These are phyloP conservation scores for Euphorbia corollata DNA, from an alignment of 441 rosid species.

Conservation along the genomic window DNA sequence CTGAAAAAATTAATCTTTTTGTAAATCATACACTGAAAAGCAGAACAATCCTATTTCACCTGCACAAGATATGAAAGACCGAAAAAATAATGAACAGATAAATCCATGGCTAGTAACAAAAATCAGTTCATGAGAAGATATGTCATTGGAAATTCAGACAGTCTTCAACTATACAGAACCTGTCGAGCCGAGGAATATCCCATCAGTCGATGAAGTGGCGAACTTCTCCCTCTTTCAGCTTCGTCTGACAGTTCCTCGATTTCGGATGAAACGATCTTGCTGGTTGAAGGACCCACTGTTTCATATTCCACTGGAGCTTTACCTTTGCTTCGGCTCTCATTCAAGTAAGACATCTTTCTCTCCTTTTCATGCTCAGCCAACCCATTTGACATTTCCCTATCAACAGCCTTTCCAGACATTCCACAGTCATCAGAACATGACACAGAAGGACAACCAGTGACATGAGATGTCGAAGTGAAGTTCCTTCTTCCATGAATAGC, in stretches of 20 bases:
- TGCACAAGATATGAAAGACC: too few relatives aligned
- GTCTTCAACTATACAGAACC: conserved; percentile 26
- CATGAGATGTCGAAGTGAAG: conserved; percentile 31
- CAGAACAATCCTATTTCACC: background rate
- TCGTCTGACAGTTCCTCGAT: conserved; percentile 33
- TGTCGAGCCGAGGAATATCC: conserved; percentile 71
- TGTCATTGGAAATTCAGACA: background rate
- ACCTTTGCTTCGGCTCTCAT: conserved; percentile 25
- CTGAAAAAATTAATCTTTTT: too few relatives aligned
- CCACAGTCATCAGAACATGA: conserved; percentile 42
- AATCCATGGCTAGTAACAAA: too few relatives aligned
- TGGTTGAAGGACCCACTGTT: conserved; percentile 26
- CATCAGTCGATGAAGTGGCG: conserved; percentile 80
- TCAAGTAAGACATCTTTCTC: conserved; percentile 20
- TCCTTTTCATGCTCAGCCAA: conserved; percentile 22
- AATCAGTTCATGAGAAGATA: background rate
- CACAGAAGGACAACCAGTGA: conserved; percentile 31
- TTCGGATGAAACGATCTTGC: conserved; percentile 35
- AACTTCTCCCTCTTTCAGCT: conserved; percentile 36
- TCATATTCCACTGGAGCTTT: conserved; percentile 28
- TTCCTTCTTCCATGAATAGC: conserved; percentile 3
- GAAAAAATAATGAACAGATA: too few relatives aligned
- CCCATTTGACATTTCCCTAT: conserved; percentile 21
- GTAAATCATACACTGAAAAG: background rate
- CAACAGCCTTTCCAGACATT: conserved; percentile 16